A percentile compares a stretch with the other conserved stretches of the same genome.
Evolutionary conservation across 2,329 filamentous ascomycete genomes (phyloP).

Genomic region (Sclerotinia trifoliorum): DNA sequence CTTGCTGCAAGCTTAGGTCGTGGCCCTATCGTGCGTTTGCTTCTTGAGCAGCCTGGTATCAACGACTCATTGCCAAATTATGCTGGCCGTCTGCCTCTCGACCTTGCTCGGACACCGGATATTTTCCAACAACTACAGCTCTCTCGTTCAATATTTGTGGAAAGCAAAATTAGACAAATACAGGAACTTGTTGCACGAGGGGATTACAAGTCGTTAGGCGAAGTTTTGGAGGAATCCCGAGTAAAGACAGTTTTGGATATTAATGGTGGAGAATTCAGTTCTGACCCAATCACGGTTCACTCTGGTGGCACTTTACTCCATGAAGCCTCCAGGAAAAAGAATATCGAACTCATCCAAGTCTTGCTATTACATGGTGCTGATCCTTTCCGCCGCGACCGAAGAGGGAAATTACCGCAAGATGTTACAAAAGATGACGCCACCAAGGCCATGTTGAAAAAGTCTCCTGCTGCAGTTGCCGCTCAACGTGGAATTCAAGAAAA

Average conservation of each 20-base stretch:
- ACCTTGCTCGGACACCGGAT: constrained; percentile 85
- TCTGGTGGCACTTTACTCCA: constrained; percentile 90
- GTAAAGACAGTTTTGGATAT: constrained; percentile 87
- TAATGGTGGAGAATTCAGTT: constrained; percentile 85
- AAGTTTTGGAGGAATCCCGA: constrained; percentile 77
- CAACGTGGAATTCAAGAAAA: constrained; percentile 97
- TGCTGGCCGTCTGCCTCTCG: constrained; percentile 79
- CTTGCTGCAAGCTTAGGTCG: constrained; percentile 82
- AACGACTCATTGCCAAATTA: constrained; percentile 87
- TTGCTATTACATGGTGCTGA: constrained; percentile 92
- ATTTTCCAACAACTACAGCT: constrained; percentile 96
- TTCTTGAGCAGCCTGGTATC: constrained; percentile 78
- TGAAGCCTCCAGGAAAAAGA: constrained; percentile 85
- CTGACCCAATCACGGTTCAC: constrained; percentile 73
- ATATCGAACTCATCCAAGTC: constrained; percentile 83
- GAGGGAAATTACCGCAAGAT: constrained; percentile 92
- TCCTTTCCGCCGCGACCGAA: constrained; percentile 90
- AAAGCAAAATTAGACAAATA: constrained; percentile 79
- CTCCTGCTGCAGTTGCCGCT: constrained; percentile 88
- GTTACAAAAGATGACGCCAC: constrained; percentile 94
- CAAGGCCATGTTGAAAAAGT: constrained; percentile 84
- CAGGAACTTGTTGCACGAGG: constrained; percentile 71
- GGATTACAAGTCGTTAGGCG: constrained; percentile 76
- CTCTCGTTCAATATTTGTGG: constrained; percentile 83
- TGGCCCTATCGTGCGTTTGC: constrained; percentile 73